Base-by-base conservation (phyloP, 805 yeast species). In the Candida ortonii region DNA sequence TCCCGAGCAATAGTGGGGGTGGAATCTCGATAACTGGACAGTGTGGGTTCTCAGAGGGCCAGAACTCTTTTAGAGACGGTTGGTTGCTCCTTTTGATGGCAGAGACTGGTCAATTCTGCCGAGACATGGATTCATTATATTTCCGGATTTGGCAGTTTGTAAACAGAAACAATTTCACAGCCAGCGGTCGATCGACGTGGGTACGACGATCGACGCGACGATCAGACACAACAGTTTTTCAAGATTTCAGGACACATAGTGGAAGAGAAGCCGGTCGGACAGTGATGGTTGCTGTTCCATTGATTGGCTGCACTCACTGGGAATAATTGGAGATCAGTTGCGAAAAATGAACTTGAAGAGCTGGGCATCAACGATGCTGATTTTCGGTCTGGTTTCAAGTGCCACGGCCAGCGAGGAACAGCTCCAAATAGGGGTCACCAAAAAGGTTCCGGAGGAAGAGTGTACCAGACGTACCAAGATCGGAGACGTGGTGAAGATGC, bases 401-500 rank as follows among this genome's bases (percentile, higher is more conserved):
- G 33, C 18, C 3, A 16, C 19, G 14, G 32, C 32, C 16, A 16
- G 26, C 22, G 8, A 26, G 24, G 29, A 26, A n/a, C 33, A 13
- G 24, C 33, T 55, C 21, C 46, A 46, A 25, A 46, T 55, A 15
- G 80, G 75, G 8, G 60, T 76, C 33, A 57, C 71, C 17, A 65
- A 73, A 32, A 67, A 68, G 41, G 65, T 75, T 15, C 68, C 77
- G 2, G 67, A 54, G 10, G 67, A 56, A 9, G 68, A 71, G 29
- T 87, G 96, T 61, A 49, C 56, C 13, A 62, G 71, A 32, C 73
- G 68, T 52, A 72, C 95, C 15, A 52, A 66, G 37, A 58, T 64
- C 18, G 95, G 95, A 10, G 95, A 88, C 56, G 43, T 47, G 2
- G 75, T 88, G 17, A 60, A 72, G 13, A 90, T 88, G 27, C 95